Base-by-base conservation (phyloP, 2,329 filamentous ascomycete species). In the Pseudogymnoascus sp. region DNA sequence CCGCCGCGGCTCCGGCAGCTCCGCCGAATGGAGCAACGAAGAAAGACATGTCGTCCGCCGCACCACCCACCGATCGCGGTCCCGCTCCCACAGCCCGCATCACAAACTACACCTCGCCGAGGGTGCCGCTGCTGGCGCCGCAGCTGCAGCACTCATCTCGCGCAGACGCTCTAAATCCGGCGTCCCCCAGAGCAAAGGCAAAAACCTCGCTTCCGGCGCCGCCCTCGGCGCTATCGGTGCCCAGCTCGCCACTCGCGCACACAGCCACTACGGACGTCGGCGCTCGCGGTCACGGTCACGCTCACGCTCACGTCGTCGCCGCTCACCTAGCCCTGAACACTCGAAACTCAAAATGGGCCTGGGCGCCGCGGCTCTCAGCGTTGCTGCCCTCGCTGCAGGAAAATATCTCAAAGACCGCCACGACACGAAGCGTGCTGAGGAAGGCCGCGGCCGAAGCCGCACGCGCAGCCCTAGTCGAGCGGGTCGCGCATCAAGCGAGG, bases 81-180 rank as follows among this genome's bases (percentile, higher is more conserved):
- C 63, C 10, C 63, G 67, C 40, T 81, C 80, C 67, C 74, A 77
- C 4, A 78, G 78, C 42, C 75, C 79, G 60, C 79, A 83, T 66
- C 82, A 82, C 67, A 85, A 80, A 71, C 81, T 82, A 44, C 82
- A 86, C 67, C 72, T 88, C 4, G 85, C 85, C 21, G 84, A 86
- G 69, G 85, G 85, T n/a, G 85, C 84, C 8, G 76, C 87, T 14
- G 85, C 85, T 29, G 85, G 84, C 14, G 85, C 85, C 16, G 85
- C 85, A 59, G 73, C 85, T 6, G 81, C 82, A 10, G 85, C 85
- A n/a, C 73, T 87, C 2, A 73, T 86, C 5, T 78, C 81, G 14
- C 82, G 81, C 59, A 81, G 83, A 19, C 79, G 82, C 59, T 78
- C 80, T 61, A 77, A 77, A 62, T 62, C 67, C 56, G 68, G 71